phyloP scores from a whole-genome alignment of 2,329 filamentous ascomycete genomes.

The Pseudocercospora macadamiae region DNA sequence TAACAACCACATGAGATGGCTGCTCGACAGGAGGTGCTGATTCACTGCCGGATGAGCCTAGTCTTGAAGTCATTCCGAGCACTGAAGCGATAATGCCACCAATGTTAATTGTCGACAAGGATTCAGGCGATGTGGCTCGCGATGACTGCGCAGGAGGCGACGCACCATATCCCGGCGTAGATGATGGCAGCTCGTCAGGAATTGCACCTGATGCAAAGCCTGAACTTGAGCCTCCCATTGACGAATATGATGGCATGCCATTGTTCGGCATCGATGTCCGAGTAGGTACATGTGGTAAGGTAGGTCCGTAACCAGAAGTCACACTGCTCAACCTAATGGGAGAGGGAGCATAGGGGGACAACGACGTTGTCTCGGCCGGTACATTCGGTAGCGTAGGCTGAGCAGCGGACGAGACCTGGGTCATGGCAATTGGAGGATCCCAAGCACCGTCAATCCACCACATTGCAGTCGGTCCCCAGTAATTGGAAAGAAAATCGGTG shows the following conservation, averaged over 20 bases:
- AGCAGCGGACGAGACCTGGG: constrained; percentile 9
- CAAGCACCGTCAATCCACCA: constrained; percentile 25
- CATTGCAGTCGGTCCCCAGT: constrained; percentile 21
- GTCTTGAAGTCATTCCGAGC: not conserved
- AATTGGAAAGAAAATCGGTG: constrained; percentile 6
- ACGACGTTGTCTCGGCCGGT: not conserved
- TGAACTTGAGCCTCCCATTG: too few relatives aligned
- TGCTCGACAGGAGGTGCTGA: not conserved
- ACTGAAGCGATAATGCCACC: constrained; percentile 1
- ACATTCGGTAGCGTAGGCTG: constrained; percentile 8
- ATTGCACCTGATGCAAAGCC: too few relatives aligned
- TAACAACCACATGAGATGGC: not conserved
- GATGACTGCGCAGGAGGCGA: too few relatives aligned
- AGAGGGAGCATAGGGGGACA: too few relatives aligned
- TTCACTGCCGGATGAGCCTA: not conserved
- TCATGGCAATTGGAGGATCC: constrained; percentile 27
- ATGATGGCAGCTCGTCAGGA: too few relatives aligned
- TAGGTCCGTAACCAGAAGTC: too few relatives aligned
- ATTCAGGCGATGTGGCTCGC: too few relatives aligned
- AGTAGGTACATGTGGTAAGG: too few relatives aligned
- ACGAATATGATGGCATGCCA: too few relatives aligned
- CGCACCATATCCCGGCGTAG: too few relatives aligned
- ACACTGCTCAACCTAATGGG: too few relatives aligned
- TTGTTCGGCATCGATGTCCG: too few relatives aligned
- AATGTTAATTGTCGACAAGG: not conserved